phyloP scores from a whole-genome alignment of 352 stramenopile genomes.

The Discostella stelligera region DNA sequence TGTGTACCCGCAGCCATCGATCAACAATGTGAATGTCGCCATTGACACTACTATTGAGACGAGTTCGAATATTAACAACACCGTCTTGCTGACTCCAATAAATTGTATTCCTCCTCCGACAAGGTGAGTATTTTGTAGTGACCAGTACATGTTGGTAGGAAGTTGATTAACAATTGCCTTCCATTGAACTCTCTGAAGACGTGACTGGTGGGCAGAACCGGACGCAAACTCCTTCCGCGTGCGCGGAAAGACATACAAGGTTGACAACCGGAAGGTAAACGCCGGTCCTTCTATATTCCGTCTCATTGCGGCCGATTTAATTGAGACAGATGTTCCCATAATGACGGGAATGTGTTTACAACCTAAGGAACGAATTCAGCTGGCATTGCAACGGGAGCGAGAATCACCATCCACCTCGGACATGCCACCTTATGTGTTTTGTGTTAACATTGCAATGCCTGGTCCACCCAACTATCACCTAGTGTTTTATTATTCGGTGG shows the following conservation, averaged over 20 bases:
- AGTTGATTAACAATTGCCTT: not conserved
- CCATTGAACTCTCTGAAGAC: not conserved
- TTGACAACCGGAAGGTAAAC: conserved; percentile 71
- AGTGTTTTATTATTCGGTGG: conserved; percentile 78
- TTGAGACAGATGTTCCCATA: conserved; percentile 66
- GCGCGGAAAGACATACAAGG: conserved; percentile 70
- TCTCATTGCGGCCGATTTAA: conserved; percentile 72
- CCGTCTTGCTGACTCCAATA: conserved; percentile 16
- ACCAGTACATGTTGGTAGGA: not conserved
- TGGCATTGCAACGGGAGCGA: conserved; percentile 63
- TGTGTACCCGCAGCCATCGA: not conserved
- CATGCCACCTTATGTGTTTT: conserved; percentile 73
- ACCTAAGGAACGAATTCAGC: conserved; percentile 69
- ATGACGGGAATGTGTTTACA: conserved; percentile 68
- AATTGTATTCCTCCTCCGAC: conserved; percentile 25
- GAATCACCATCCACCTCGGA: conserved; percentile 31
- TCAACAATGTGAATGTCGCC: conserved; percentile 1
- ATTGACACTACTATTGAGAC: not conserved
- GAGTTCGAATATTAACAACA: conserved; percentile 1
- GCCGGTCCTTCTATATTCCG: conserved; percentile 66
- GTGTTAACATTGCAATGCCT: conserved; percentile 61
- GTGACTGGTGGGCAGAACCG: conserved; percentile 66
- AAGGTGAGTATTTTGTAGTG: conserved; percentile 19
- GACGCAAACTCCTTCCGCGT: conserved; percentile 78
- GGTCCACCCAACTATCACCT: conserved; percentile 70